phyloP scores from a whole-genome alignment of 208 protist species.

The Leishmania gerbilli region DNA sequence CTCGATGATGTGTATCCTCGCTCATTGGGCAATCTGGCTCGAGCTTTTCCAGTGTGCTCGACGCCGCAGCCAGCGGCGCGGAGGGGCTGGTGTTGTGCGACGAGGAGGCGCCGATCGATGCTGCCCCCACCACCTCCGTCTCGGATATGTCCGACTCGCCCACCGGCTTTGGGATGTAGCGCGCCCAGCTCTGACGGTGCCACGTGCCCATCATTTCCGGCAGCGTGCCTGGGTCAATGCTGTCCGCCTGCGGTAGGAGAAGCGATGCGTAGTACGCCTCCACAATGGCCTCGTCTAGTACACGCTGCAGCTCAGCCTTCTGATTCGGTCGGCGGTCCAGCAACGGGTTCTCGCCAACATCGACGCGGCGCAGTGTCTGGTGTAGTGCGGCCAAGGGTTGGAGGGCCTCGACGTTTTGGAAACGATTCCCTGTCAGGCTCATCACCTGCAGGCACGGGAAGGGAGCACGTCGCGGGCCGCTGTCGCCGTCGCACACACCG shows the following conservation, averaged over 20 bases:
- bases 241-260: background rate
- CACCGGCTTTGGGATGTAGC: slow-evolving; percentile 17
- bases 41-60: background rate
- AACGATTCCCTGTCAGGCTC: slow-evolving; percentile 63
- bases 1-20: background rate
- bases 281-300: slow-evolving; percentile 61
- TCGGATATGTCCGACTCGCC: slow-evolving; percentile 22
- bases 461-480: slow-evolving; percentile 40
- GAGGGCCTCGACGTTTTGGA: slow-evolving; percentile 43
- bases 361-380: slow-evolving; percentile 62
- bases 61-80: background rate
- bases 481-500: slow-evolving; percentile 3
- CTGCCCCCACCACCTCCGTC: background rate
- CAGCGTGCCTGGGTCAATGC: background rate
- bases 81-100: slow-evolving; percentile 7
- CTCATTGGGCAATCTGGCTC: background rate
- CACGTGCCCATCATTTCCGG: slow-evolving; percentile 12
- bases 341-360: slow-evolving; percentile 69
- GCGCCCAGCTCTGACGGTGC: slow-evolving; percentile 25
- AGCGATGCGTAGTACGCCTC: slow-evolving; percentile 55
- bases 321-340: slow-evolving; percentile 24
- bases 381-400: slow-evolving; percentile 60
- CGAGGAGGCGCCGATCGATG: slow-evolving; percentile 2
- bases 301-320: slow-evolving; percentile 28
- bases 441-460: slow-evolving; percentile 80